Evolutionary conservation across 169 alveolate species (phyloP), one percentile per base, ranked within the genome.

Genomic region (Plasmodium yoelii): DNA sequence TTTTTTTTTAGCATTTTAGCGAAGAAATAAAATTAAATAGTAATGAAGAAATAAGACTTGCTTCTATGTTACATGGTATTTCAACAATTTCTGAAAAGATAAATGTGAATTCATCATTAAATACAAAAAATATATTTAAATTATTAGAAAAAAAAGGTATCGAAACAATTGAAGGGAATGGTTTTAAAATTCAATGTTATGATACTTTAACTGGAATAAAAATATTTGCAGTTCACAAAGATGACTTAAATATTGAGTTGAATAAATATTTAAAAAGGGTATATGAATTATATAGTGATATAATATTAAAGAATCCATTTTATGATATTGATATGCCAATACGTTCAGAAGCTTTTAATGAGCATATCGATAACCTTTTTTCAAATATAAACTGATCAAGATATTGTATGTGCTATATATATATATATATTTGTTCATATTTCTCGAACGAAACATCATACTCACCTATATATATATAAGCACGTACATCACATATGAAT

Each of bases 1-100:
- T 55, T 60, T 55, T 60, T 56, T 72, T 69, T 55, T 86, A 97
- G 99, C 95, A 96, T 64, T 93, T 97, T 77, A 90, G 95, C 57
- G 95, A 96, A 51, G 94, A 88, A 26, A 94, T 95, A 73, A 94
- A 95, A 44, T 90, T 97, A 74, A 89, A 97, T 39, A 94, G 98
- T 47, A 97, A 97, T 87, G 99, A 97, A 82, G 95, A 93, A 9
- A 96, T 97, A 70, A 88, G 99, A 51, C 92, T 97, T 53, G 99
- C 99, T 12, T 97, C 99, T 63, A 97, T 99, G 65, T 95, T 97
- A 60, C 99, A 97, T 92, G 98, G 99, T 22, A 91, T 97, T 70
- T 95, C 97, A 22, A 96, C 98, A 19, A 97, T 97, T 18, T 96
- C 99, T 26, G 95, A 96, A 34, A 95, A 96, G 68, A 92, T 97